Base-by-base conservation (phyloP, 257 asterid species). In the Gynochthodes officinalis region DNA sequence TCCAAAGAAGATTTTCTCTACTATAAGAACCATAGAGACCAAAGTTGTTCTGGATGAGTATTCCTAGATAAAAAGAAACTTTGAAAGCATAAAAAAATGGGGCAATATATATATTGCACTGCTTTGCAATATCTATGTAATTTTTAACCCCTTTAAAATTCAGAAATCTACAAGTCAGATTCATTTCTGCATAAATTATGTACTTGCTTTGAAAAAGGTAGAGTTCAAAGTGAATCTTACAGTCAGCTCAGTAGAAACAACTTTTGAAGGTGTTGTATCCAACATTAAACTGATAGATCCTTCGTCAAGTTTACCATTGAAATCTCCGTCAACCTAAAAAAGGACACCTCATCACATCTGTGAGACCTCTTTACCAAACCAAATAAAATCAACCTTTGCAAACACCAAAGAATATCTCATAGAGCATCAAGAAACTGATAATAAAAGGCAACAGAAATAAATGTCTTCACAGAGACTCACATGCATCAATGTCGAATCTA, bases 211-310 rank as follows among this genome's bases (percentile, higher is more conserved):
- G n/a, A n/a, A n/a, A n/a, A 18, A 49, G 54, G 13, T 13, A 61
- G 18, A 57, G 66, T 32, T 54, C 44, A 64, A 65, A 69, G 42
- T 42, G 46, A 77, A 75, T 80, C 97, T 65, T 87, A 94, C 99
- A 16, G 99, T 89, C 85, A 85, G 86, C 88, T 92, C 99, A 2
- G 91, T 83, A 74, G 96, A 92, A 73, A 82, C 93, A 58, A 92
- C 98, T 92, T 92, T 95, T 71, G 99, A 95, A 64, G 99, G 98
- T 28, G 96, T 80, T 64, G 90, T 77, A 86, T 95, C 99, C 75
- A 89, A 88, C 64, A 95, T 85, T 78, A 92, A 86, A 80, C 81
- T 82, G 15, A 97, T 92, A 74, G 97, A 84, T 82, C 83, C 97
- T 79, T 95, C 98, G 73, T 95, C 99, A 82, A 92, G 92, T 86